A percentile compares a stretch with the other conserved stretches of the same genome.
Conservation (phyloP, 2,329 filamentous ascomycete genomes). For the Aureobasidium subglaciale region DNA sequence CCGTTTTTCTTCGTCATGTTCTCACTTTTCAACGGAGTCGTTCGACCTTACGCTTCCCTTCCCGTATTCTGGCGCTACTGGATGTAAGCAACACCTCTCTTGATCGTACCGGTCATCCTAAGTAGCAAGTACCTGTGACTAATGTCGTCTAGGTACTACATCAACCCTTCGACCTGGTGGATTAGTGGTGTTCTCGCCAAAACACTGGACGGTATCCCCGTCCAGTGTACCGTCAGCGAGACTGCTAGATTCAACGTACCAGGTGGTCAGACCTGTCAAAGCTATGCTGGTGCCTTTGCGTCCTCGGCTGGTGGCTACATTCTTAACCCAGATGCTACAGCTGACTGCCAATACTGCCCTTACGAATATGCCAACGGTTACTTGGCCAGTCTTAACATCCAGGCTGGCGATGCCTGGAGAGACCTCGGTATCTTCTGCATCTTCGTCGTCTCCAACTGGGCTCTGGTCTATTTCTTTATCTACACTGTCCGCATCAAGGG, state of each 20-base stretch:
- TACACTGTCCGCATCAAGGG: conserved; percentile 63
- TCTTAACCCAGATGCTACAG: conserved; percentile 51
- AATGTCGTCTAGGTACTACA: not conserved
- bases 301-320: conserved; percentile 53
- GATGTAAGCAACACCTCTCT: conserved; percentile 48
- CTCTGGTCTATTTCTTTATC: conserved; percentile 63
- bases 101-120: too few species aligned
- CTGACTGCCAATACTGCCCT: conserved; percentile 62
- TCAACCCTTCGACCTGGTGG: conserved; percentile 63
- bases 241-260: conserved; percentile 60
- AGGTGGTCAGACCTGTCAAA: conserved; percentile 53
- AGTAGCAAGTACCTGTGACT: not conserved
- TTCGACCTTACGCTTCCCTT: conserved; percentile 58
- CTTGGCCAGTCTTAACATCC: conserved; percentile 51
- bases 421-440: conserved; percentile 66
- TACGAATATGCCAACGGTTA: conserved; percentile 62
- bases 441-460: conserved; percentile 65
- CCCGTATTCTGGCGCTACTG: conserved; percentile 68
- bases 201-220: conserved; percentile 46
- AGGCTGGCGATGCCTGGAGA: conserved; percentile 58
- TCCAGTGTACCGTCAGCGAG: conserved; percentile 46
- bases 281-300: conserved; percentile 58
- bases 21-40: conserved; percentile 68
- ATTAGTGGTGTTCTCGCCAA: conserved; percentile 62
- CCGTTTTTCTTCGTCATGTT: conserved; percentile 80